A percentile compares a stretch with the other conserved stretches of the same genome.
These are phyloP conservation scores for Backusella australiensis DNA, from an alignment of 192 early-diverging fungal genomes.

Conservation along the genomic window DNA sequence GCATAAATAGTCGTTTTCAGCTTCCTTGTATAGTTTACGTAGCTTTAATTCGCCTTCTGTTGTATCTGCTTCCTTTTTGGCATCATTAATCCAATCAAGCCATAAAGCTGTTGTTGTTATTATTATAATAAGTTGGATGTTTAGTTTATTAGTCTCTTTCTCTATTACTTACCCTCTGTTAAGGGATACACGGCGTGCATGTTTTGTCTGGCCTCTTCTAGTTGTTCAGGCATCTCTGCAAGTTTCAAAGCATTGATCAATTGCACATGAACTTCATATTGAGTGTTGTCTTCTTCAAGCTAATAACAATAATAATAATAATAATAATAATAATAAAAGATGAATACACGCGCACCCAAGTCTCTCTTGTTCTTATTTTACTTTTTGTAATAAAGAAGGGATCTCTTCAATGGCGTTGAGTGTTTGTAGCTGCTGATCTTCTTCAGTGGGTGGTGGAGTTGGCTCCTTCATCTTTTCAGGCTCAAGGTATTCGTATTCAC, in stretches of 20 bases:
- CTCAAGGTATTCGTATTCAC: not conserved
- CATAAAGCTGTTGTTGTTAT: slow-evolving; percentile 53
- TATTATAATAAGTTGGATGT: not conserved
- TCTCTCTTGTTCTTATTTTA: not conserved
- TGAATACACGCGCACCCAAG: not conserved
- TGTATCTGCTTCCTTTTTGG: slow-evolving; percentile 42
- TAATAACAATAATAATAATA: not conserved
- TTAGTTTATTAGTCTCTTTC: not conserved
- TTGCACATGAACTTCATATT: slow-evolving; percentile 54
- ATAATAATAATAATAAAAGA: not conserved
- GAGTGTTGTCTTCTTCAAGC: slow-evolving; percentile 15
- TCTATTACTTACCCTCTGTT: slow-evolving; percentile 49
- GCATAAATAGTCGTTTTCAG: slow-evolving; percentile 73
- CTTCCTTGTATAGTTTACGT: slow-evolving; percentile 48
- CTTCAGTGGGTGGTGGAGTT: not conserved
- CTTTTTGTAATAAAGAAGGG: not conserved
- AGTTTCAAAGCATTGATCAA: slow-evolving; percentile 42
- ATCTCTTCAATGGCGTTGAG: not conserved
- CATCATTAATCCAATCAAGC: slow-evolving; percentile 74
- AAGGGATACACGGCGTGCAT: slow-evolving; percentile 63
- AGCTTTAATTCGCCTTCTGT: slow-evolving; percentile 49
- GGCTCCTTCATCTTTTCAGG: not conserved
- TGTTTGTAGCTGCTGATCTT: not conserved
- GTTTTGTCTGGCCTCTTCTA: slow-evolving; percentile 49
- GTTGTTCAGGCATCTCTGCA: slow-evolving; percentile 42